A percentile compares a stretch with the other conserved stretches of the same genome.
These are phyloP conservation scores for Perilla frutescens DNA, from an alignment of 257 asterid species.

Conservation along the genomic window DNA sequence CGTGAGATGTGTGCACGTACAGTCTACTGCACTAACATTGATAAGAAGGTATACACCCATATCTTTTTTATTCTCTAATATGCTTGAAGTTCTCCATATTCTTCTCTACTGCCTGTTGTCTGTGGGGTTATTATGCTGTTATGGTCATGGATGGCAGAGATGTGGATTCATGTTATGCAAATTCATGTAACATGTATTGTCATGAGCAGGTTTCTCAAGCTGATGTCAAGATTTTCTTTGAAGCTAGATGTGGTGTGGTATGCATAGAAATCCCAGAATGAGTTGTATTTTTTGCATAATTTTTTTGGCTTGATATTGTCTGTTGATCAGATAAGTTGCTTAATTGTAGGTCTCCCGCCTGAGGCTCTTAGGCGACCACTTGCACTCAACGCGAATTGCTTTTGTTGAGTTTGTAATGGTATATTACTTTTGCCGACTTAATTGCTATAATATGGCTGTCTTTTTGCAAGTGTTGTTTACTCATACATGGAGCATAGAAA, in stretches of 20 bases:
- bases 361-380: constrained; percentile 91
- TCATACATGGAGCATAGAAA: too few relatives aligned
- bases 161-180: constrained; percentile 2
- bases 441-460: neutral
- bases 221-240: constrained; percentile 88
- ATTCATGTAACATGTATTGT: constrained; percentile 20
- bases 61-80: neutral
- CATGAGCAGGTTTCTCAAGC: constrained; percentile 73
- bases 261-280: constrained; percentile 29
- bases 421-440: constrained; percentile 25
- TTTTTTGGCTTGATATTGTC: constrained; percentile 20
- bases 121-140: neutral
- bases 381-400: constrained; percentile 87
- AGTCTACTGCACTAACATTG: constrained; percentile 95
- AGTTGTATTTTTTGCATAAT: constrained; percentile 12
- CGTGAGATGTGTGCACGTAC: constrained; percentile 99
- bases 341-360: constrained; percentile 82
- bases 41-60: constrained; percentile 70
- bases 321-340: constrained; percentile 23
- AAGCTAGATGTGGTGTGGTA: constrained; percentile 91
- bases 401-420: constrained; percentile 85
- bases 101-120: neutral
- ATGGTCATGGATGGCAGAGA: neutral
- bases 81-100: constrained; percentile 3
- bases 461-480: neutral